Base-by-base conservation (phyloP, 2,329 filamentous ascomycete species). In the Paecilomyces formosus region DNA sequence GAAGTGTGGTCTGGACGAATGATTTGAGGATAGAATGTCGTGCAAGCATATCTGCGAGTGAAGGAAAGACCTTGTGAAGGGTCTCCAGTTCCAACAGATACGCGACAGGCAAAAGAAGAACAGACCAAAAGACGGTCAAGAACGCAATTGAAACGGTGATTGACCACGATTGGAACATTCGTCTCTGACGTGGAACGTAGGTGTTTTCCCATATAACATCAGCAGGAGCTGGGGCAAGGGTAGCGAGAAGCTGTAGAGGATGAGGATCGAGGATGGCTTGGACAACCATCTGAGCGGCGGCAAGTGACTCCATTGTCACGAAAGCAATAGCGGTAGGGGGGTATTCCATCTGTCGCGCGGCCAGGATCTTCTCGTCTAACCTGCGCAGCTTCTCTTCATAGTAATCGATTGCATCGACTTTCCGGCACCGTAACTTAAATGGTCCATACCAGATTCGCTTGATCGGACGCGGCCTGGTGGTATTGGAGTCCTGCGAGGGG, bases 141-240 rank as follows among this genome's bases (percentile, higher is more conserved):
- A 96, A 72, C 0, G 87, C 85, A 67, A 99, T 96, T 65, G 92
- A 84, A 9, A 87, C 74, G 0, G 93, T 97, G 61, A 99, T 88
- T 3, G 81, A 78, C 92, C 93, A 97, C 0, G 90, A 86, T 62
- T 90, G 85, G 26, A 89, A 69, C 72, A 92, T 88, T 13, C 94
- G 87, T 61, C 84, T 82, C 9, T 84, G 81, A 2, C 90, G 86
- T 5, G 89, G 84, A 1, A 92, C 76, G 69, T 99, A 99, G 0
- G 92, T 97, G 69, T 97, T 97, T 62, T 82, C 82, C 94, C 95
- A 99, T 11, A 97, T 85, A n/a, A 99, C 87, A 70, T 97, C 93
- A 0, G 89, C 86, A 0, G 94, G 94, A 1, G 93, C 87, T 0
- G 94, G 94, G 2, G 93, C 92, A 28, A 89, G 83, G 60, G 91